Base-by-base conservation (phyloP, 1,284 basidiomycete species). In the Apiotrichum sp. region DNA sequence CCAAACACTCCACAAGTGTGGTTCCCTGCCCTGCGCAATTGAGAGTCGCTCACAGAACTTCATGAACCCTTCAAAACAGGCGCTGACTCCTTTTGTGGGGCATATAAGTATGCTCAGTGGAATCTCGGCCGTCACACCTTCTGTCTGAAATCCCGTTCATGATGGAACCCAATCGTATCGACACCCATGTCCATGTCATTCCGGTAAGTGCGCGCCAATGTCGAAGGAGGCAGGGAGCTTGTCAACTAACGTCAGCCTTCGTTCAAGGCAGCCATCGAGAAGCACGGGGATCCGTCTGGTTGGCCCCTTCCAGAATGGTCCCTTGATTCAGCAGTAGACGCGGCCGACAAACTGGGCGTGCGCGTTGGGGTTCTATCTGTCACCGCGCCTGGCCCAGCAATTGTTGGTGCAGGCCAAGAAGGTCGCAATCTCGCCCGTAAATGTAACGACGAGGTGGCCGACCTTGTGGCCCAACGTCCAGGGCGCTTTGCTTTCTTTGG, bases 161-260 rank as follows among this genome's bases (percentile, higher is more conserved):
- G 10, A 41, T 41, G 40, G 40, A 8, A 41, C 39, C 39, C 31
- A 31, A 44, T 29, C 42, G 53, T 16, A 31, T 50, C 36, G 53
- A 54, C 47, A 54, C 53, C 6, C 53, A 54, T 29, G 53, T 54
- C 29, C 53, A 54, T 34, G 35, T 49, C 36, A 54, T 54, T n/a
- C 53, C 53, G 8, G 53, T 54, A 13, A 35, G 47, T 39, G 29
- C 16, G 14, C 41, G 22, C 22, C 22, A 22, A 22, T 22, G 22
- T 22, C 22, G 22, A 22, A 22, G 22, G 22, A 22, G 22, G 22
- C 22, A 22, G 22, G 22, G 22, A 22, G 22, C 22, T 22, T 22
- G 22, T 1, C 31, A 7, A 16, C 35, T 40, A 34, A 46, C 44
- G 3, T 3, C 47, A 55, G 53, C 53, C 47, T 6, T 44, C 53